These are phyloP conservation scores for Neurospora crassa DNA, from an alignment of 2,329 filamentous ascomycete genomes.

Conservation along the genomic window DNA sequence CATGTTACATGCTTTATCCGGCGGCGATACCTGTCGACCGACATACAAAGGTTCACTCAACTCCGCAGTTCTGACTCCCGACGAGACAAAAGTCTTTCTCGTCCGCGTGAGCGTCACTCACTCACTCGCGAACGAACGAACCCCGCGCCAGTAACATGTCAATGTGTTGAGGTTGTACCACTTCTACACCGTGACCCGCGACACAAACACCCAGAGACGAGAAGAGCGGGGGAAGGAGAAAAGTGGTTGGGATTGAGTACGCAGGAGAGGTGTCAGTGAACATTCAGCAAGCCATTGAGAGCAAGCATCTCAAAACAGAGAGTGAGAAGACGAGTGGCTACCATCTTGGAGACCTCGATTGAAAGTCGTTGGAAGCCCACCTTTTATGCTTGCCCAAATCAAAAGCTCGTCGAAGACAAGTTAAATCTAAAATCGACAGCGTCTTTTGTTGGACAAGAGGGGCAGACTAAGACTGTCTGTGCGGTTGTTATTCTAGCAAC, in stretches of 20 bases:
- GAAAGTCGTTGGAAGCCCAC: background rate
- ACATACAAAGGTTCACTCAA: background rate
- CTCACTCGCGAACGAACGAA: background rate
- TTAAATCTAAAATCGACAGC: background rate
- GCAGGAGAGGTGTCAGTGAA: background rate
- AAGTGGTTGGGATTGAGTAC: background rate
- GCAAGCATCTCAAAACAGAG: background rate
- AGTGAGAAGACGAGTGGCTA: background rate
- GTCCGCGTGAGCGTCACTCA: background rate
- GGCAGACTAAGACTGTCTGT: too few species aligned
- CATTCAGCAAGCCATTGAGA: background rate
- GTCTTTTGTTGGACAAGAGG: too few species aligned
- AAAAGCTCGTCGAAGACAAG: background rate
- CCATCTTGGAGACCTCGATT: background rate
- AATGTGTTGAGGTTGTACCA: background rate
- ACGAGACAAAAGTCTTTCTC: background rate
- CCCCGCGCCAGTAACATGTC: background rate
- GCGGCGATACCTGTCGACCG: background rate
- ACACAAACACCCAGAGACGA: background rate
- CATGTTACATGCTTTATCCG: background rate
- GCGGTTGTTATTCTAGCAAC: background rate
- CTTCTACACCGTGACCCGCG: background rate
- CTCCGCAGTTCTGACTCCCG: background rate
- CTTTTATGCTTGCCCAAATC: background rate
- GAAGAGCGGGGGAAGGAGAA: background rate